phyloP scores from a whole-genome alignment of 495 filamentous ascomycete genomes.

The Immersiella caudata region DNA sequence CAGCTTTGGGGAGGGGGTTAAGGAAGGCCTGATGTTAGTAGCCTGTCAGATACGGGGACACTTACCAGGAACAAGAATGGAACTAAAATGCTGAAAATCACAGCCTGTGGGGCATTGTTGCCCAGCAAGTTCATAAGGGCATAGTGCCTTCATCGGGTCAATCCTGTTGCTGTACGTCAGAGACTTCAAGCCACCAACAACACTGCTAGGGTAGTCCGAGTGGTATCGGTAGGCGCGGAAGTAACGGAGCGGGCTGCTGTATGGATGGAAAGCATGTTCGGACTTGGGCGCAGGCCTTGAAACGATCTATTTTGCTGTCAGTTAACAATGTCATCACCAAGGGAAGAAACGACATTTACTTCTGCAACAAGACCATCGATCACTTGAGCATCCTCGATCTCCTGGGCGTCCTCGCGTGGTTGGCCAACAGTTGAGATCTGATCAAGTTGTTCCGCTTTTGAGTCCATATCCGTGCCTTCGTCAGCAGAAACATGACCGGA shows the following conservation, averaged over 20 bases:
- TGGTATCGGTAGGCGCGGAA: slow-evolving; percentile 92
- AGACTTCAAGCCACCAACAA: slow-evolving; percentile 79
- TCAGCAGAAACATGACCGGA: background rate
- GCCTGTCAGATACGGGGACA: slow-evolving; percentile 37
- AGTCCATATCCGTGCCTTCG: background rate
- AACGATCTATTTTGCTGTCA: slow-evolving; percentile 28
- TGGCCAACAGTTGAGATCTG: slow-evolving; percentile 35
- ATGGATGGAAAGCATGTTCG: slow-evolving; percentile 61
- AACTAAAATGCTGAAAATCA: slow-evolving; percentile 77
- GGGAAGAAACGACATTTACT: slow-evolving; percentile 39
- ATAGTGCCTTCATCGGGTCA: slow-evolving; percentile 70
- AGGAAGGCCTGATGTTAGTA: slow-evolving; percentile 38
- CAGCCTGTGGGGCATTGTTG: slow-evolving; percentile 79
- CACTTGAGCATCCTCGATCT: slow-evolving; percentile 30
- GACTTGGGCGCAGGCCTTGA: slow-evolving; percentile 9
- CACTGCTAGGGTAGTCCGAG: slow-evolving; percentile 67
- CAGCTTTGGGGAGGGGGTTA: slow-evolving; percentile 50
- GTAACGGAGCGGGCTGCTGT: slow-evolving; percentile 76
- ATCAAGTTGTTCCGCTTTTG: slow-evolving; percentile 14
- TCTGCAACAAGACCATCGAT: slow-evolving; percentile 27
- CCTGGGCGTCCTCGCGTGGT: slow-evolving; percentile 32
- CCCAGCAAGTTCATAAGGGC: slow-evolving; percentile 70
- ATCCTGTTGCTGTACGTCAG: slow-evolving; percentile 91
- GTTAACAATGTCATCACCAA: background rate
- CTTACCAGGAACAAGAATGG: slow-evolving; percentile 81